Base-by-base conservation (phyloP, 495 filamentous ascomycete genomes). In the Penicillium paxilli region DNA sequence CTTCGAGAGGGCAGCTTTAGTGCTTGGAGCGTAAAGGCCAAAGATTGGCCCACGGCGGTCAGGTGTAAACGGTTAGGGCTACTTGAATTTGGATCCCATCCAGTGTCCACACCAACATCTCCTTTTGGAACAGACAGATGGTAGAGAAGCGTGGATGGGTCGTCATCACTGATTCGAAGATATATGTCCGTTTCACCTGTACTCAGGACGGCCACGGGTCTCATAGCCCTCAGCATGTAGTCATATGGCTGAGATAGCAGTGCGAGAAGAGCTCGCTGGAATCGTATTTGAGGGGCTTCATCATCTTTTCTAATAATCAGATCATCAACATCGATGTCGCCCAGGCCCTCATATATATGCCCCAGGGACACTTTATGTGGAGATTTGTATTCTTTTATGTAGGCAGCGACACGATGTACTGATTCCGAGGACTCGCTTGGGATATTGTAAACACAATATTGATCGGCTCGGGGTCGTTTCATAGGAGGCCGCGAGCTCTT, bases 391-490 rank as follows among this genome's bases (percentile, higher is more conserved):
- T 77, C 70, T 49, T 75, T 68, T 7, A 70, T 63, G 42, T 67
- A 55, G 12, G 54, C 58, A 16, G 54, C 38, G 48, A 58, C 45
- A 59, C 58, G 45, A 28, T 28, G 26, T 28, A 28, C 26, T 28
- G 26, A 28, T 28, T 28, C 26, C 5, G 26, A 28, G 26, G 26
- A 28, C 59, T 54, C 63, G 25, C 64, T 51, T 14, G 62, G 59
- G 21, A 46, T 63, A 48, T 63, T 62, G 49, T 76, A 75, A 49
- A 80, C 66, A 55, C 70, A 78, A 58, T 74, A 78, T 40, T 75
- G 70, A 55, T 78, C 67, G 20, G 71, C 68, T 47, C 54, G 63
- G 59, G 51, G 55, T 37, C 47, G 24, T 40, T 44, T 40, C 33
- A 5, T 47, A 38, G 19, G 17, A 40, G 25, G 35, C 23, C 35